phyloP scores from a whole-genome alignment of 352 stramenopile genomes.

The Phytophthora sojae region DNA sequence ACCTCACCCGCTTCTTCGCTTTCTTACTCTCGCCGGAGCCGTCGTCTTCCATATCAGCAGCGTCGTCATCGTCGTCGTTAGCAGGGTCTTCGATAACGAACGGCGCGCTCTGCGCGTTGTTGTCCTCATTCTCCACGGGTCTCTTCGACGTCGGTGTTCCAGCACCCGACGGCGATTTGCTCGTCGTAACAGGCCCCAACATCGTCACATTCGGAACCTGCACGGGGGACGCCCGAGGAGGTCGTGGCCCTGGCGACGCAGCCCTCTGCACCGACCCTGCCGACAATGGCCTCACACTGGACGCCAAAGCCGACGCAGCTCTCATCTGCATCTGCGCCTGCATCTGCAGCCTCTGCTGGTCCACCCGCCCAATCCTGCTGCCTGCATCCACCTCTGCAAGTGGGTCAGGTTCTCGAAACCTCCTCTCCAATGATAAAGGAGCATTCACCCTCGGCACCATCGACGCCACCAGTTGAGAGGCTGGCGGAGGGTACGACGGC shows the following conservation, averaged over 20 bases:
- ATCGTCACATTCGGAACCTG: background rate
- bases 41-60: slow-evolving; percentile 7
- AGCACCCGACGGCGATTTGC: background rate
- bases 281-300: no score
- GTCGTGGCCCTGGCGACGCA: background rate
- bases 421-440: background rate
- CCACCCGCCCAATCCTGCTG: no score
- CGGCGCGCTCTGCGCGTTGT: background rate
- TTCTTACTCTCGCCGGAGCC: slow-evolving; percentile 1
- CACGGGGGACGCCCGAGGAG: background rate
- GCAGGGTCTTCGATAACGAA: slow-evolving; percentile 20
- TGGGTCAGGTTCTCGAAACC: background rate
- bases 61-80: background rate
- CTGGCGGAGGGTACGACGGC: background rate
- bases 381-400: background rate
- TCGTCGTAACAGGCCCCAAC: background rate
- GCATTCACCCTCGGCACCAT: background rate
- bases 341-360: no score
- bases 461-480: background rate
- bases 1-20: slow-evolving; percentile 57
- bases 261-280: no score
- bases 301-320: no score
- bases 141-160: background rate
- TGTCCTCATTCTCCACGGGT: background rate
- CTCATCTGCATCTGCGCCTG: no score